These are phyloP conservation scores for Colletotrichum melonis DNA, from an alignment of 2,329 filamentous ascomycete species.

Conservation along the genomic window DNA sequence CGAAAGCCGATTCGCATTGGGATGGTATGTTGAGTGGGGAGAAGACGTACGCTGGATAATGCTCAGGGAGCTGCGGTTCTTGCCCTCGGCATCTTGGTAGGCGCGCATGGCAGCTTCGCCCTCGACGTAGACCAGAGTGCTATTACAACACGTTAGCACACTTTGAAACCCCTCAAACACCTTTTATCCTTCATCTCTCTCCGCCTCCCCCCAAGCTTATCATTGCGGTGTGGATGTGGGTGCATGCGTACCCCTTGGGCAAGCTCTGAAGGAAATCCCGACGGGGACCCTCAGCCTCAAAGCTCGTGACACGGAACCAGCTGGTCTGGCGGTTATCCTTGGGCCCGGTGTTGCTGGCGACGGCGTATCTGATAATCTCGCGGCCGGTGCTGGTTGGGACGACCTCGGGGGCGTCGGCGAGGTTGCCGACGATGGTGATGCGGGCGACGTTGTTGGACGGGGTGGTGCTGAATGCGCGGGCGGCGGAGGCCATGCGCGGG, in stretches of 20 bases:
- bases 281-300: slow-evolving; percentile 73
- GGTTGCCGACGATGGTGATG: slow-evolving; percentile 88
- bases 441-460: slow-evolving; percentile 75
- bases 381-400: slow-evolving; percentile 75
- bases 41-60: slow-evolving; percentile 82
- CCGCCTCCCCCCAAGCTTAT: neutral
- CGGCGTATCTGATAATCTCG: slow-evolving; percentile 80
- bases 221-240: neutral
- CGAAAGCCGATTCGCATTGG: neutral
- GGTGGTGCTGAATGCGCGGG: slow-evolving; percentile 82
- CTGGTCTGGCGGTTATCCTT: slow-evolving; percentile 80
- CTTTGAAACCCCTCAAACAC: too few species aligned
- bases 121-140: slow-evolving; percentile 82
- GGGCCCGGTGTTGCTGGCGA: slow-evolving; percentile 76
- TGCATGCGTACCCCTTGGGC: slow-evolving; percentile 80
- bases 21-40: neutral
- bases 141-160: slow-evolving; percentile 39
- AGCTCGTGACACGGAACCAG: slow-evolving; percentile 87
- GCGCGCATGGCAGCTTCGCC: slow-evolving; percentile 78
- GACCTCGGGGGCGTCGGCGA: slow-evolving; percentile 83
- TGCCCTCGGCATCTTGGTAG: slow-evolving; percentile 79
- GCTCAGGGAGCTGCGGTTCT: slow-evolving; percentile 71
- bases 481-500: slow-evolving; percentile 55
- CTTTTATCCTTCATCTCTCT: neutral
- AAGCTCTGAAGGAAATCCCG: slow-evolving; percentile 79